A percentile compares a stretch with the other conserved stretches of the same genome.
phyloP scores from a whole-genome alignment of 2,329 filamentous ascomycete species.

The Aotearoamyces nothofagi region DNA sequence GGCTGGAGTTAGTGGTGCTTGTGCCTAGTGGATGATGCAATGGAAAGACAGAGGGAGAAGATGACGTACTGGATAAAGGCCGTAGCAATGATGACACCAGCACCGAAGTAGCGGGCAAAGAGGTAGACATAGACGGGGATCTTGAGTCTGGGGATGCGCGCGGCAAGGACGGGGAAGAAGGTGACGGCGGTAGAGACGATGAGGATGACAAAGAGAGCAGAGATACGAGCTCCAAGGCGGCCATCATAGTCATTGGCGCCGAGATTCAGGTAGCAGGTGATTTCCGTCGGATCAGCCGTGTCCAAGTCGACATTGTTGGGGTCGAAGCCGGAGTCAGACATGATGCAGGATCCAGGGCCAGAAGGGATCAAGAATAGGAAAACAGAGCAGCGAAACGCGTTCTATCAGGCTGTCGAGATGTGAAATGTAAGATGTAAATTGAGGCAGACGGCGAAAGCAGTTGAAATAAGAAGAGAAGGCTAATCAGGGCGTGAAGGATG shows the following conservation, averaged over 20 bases:
- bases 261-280: conserved; percentile 34
- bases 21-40: too few relatives aligned
- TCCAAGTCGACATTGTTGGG: conserved; percentile 1
- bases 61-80: conserved; percentile 55
- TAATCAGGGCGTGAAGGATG: too few relatives aligned
- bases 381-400: too few relatives aligned
- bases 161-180: conserved; percentile 52
- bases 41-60: too few relatives aligned
- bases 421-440: too few relatives aligned
- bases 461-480: too few relatives aligned
- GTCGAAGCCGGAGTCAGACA: not conserved
- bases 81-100: conserved; percentile 74
- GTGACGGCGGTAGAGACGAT: conserved; percentile 43
- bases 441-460: too few relatives aligned
- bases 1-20: conserved; percentile 29
- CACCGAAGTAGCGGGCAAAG: conserved; percentile 51
- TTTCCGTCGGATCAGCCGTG: conserved; percentile 15
- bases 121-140: conserved; percentile 55
- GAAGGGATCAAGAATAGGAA: too few relatives aligned
- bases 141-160: conserved; percentile 35
- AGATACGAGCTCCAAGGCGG: conserved; percentile 48
- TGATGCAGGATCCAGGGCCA: too few relatives aligned
- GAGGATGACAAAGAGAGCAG: conserved; percentile 62
- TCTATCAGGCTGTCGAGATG: too few relatives aligned
- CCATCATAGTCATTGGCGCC: conserved; percentile 38